These are phyloP conservation scores for Aegle marmelos DNA, from an alignment of 345 rosid genomes.

Conservation along the genomic window DNA sequence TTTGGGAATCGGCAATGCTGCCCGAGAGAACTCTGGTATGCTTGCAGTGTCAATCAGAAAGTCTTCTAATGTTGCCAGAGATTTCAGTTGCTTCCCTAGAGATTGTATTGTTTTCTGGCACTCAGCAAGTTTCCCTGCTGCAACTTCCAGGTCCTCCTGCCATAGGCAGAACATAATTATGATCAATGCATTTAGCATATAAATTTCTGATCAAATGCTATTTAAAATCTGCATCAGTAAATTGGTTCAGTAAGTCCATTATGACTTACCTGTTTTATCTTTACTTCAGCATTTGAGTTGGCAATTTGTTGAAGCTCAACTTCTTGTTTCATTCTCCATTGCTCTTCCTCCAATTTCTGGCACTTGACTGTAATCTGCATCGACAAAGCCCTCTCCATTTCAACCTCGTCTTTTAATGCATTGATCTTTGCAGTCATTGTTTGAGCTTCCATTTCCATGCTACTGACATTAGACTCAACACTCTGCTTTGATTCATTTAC, in stretches of 20 bases:
- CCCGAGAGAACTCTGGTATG: slow-evolving; percentile 40
- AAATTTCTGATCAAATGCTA: background rate
- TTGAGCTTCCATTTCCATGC: slow-evolving; percentile 48
- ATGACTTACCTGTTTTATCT: slow-evolving; percentile 69
- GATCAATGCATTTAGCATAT: background rate
- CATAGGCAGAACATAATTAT: slow-evolving; percentile 9
- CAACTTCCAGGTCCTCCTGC: slow-evolving; percentile 80
- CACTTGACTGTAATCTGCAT: slow-evolving; percentile 50
- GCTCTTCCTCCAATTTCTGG: slow-evolving; percentile 67
- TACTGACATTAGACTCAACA: slow-evolving; percentile 53
- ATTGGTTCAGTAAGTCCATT: background rate
- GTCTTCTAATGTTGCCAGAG: slow-evolving; percentile 93
- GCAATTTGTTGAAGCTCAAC: slow-evolving; percentile 39
- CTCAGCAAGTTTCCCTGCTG: slow-evolving; percentile 80
- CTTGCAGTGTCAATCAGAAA: slow-evolving; percentile 75
- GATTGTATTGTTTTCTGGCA: slow-evolving; percentile 96
- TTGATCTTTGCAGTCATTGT: slow-evolving; percentile 45
- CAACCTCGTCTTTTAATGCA: slow-evolving; percentile 54
- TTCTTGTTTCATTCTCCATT: slow-evolving; percentile 44
- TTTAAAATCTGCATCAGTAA: background rate
- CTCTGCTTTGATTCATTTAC: slow-evolving; percentile 45
- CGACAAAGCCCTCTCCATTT: slow-evolving; percentile 51
- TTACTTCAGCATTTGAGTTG: slow-evolving; percentile 41
- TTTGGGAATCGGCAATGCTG: slow-evolving; percentile 25
- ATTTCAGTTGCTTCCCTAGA: slow-evolving; percentile 74